Evolutionary conservation across 2,329 filamentous ascomycete genomes (phyloP).

Genomic region (Arthrobotrys conoides): DNA sequence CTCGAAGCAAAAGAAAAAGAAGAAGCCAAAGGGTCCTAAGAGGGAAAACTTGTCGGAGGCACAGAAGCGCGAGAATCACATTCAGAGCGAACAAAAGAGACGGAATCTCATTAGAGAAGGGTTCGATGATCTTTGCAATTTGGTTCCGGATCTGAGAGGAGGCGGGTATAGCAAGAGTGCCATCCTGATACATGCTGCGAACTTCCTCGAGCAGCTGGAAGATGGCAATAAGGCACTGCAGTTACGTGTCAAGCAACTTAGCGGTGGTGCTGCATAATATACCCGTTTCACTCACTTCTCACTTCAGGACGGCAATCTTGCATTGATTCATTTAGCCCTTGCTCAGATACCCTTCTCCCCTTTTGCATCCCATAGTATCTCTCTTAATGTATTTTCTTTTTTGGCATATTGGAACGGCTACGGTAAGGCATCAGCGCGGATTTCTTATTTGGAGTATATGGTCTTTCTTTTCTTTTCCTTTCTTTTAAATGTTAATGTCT

Average conservation of each 20-base stretch:
- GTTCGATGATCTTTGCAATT: conserved; percentile 82
- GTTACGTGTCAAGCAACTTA: conserved; percentile 71
- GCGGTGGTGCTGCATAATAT: conserved; percentile 63
- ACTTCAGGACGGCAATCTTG: conserved; percentile 16
- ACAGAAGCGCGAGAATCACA: conserved; percentile 88
- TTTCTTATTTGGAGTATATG: conserved; percentile 52
- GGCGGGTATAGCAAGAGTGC: conserved; percentile 87
- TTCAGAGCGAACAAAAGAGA: conserved; percentile 87
- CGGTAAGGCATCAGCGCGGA: conserved; percentile 30
- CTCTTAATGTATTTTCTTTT: conserved; percentile 20
- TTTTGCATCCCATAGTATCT: conserved; percentile 19
- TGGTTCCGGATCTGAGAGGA: conserved; percentile 81
- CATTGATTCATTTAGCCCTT: conserved; percentile 22
- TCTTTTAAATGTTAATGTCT: not conserved
- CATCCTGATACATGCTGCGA: conserved; percentile 80
- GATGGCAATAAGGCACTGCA: conserved; percentile 76
- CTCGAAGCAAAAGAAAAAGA: conserved; percentile 68
- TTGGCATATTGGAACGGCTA: conserved; percentile 52
- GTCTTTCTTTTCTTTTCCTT: conserved; percentile 4
- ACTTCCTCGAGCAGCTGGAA: conserved; percentile 82
- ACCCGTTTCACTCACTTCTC: conserved; percentile 8
- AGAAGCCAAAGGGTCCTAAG: conserved; percentile 69
- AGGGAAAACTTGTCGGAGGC: conserved; percentile 80
- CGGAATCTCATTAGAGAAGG: conserved; percentile 84
- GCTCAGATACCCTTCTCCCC: conserved; percentile 40